Evolutionary conservation across 441 rosid species (phyloP).

Genomic region (Brassica hybrid): DNA sequence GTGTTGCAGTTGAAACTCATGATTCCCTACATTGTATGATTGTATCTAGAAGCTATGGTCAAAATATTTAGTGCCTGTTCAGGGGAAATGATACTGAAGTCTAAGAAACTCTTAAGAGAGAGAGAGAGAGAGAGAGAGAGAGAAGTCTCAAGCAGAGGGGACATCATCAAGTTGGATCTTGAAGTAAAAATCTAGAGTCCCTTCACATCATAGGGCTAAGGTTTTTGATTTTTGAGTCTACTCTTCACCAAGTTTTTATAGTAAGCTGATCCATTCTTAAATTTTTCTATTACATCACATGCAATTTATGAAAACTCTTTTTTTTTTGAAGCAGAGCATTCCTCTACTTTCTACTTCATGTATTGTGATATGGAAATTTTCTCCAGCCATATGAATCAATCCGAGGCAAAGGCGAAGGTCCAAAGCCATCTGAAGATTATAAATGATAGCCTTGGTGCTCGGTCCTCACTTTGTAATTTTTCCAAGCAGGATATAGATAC

Average conservation of each 20-base stretch:
- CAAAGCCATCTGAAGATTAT: background rate
- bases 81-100: conserved; percentile 66
- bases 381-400: background rate
- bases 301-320: background rate
- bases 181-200: too few species aligned
- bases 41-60: conserved; percentile 73
- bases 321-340: background rate
- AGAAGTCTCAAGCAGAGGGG: too few species aligned
- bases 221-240: background rate
- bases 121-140: too few species aligned
- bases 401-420: background rate
- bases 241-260: too few species aligned
- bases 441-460: background rate
- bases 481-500: background rate
- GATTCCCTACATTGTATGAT: too few species aligned
- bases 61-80: conserved; percentile 79
- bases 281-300: background rate
- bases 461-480: background rate
- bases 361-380: too few species aligned
- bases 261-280: background rate
- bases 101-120: background rate
- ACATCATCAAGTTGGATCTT: too few species aligned
- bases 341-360: background rate
- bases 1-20: too few species aligned
- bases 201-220: conserved; percentile 28